Evolutionary conservation across 129 eudicot species (phyloP).

Genomic region (Escallonia herrerae): DNA sequence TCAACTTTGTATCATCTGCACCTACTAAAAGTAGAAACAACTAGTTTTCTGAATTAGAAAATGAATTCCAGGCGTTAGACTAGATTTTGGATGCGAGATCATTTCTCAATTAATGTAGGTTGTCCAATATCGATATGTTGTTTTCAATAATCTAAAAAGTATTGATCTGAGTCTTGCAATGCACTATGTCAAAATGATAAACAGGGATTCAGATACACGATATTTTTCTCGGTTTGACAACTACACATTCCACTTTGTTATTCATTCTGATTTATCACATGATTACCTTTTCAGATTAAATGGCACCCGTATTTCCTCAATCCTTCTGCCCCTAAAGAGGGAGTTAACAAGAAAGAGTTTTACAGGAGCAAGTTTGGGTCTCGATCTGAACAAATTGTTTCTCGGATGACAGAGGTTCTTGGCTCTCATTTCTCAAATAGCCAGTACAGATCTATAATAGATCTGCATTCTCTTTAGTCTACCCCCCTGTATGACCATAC

Average conservation of each 20-base stretch:
- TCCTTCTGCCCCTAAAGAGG: constrained; percentile 85
- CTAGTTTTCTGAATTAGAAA: too few species aligned
- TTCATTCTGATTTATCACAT: constrained; percentile 7
- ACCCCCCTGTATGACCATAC: constrained; percentile 4
- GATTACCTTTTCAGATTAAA: constrained; percentile 40
- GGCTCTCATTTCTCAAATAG: background rate
- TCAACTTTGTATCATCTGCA: too few species aligned
- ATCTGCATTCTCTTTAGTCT: constrained; percentile 5
- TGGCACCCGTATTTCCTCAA: constrained; percentile 86
- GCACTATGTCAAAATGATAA: too few species aligned
- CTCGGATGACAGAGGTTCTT: constrained; percentile 68
- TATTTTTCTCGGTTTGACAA: too few species aligned
- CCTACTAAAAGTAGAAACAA: too few species aligned
- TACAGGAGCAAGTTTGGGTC: constrained; percentile 64
- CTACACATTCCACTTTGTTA: background rate
- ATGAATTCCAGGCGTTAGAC: too few species aligned
- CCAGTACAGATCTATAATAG: background rate
- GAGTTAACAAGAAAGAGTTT: constrained; percentile 60
- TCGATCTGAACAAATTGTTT: constrained; percentile 50
- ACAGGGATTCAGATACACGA: too few species aligned
- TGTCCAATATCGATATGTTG: too few species aligned
- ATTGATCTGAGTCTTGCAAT: too few species aligned
- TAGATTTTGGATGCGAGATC: too few species aligned
- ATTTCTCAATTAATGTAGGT: too few species aligned
- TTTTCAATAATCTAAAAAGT: too few species aligned